These are phyloP conservation scores for Pseudocercospora fuligena DNA, from an alignment of 2,329 filamentous ascomycete genomes.

Conservation along the genomic window DNA sequence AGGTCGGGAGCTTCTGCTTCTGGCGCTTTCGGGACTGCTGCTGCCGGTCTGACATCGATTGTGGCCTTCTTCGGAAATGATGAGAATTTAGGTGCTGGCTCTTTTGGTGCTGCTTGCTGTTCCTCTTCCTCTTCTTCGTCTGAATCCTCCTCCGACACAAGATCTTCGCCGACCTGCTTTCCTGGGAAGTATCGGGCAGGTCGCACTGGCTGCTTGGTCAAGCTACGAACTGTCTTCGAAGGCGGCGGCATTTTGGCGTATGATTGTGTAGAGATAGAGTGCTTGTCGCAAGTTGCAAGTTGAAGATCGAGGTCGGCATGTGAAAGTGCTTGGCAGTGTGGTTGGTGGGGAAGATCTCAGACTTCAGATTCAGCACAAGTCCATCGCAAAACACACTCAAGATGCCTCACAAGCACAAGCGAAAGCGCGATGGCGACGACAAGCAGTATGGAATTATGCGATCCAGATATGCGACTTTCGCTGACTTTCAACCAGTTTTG, in stretches of 20 bases:
- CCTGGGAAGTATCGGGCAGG: conserved; percentile 84
- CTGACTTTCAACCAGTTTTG: conserved; percentile 50
- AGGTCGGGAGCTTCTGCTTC: conserved; percentile 40
- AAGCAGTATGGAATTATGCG: conserved; percentile 37
- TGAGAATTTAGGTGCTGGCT: conserved; percentile 50
- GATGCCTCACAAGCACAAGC: conserved; percentile 42
- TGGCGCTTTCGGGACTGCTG: conserved; percentile 35
- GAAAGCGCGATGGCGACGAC: conserved; percentile 38
- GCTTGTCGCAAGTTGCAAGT: background rate
- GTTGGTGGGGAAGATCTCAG: conserved; percentile 10
- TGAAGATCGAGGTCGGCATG: conserved; percentile 6
- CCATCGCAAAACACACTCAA: conserved; percentile 18
- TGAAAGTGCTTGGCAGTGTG: conserved; percentile 14
- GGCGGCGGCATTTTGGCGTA: conserved; percentile 65
- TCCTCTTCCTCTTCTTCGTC: conserved; percentile 59
- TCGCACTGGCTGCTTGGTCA: conserved; percentile 88
- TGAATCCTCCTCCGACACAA: conserved; percentile 47
- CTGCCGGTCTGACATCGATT: conserved; percentile 44
- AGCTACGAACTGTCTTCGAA: conserved; percentile 57
- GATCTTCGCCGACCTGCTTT: conserved; percentile 66
- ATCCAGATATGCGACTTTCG: conserved; percentile 46
- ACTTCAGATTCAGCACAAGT: background rate
- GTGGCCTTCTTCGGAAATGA: conserved; percentile 52
- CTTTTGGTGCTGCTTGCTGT: conserved; percentile 43
- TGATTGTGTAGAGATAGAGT: background rate